Evolutionary conservation across 345 rosid genomes (phyloP), one percentile per base, ranked within the genome.

Genomic region (Syzygium oleosum): DNA sequence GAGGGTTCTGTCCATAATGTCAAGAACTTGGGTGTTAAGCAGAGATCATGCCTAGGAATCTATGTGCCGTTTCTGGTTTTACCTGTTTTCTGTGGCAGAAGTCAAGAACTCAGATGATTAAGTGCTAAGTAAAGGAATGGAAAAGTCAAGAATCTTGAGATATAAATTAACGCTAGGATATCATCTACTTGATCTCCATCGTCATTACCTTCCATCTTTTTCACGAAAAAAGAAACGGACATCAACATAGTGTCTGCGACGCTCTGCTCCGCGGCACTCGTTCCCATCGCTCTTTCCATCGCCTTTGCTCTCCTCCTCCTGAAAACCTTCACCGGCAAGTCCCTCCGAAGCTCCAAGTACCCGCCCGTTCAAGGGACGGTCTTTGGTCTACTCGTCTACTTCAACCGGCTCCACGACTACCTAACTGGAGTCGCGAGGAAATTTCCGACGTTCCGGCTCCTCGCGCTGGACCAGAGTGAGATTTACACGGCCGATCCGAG

Each of bases 341-440:
- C 95, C 11, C 90, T 92, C 88, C 80, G 61, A 53, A 77, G 89
- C 88, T 91, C 93, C 0, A 49, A 88, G 6, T 93, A 95, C 46
- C 61, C 94, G 8, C 99, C 99, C 0, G 93, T 95, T 7, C 85
- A 91, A 13, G 94, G 96, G 80, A 94, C 93, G 4, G 85, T 94
- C 46, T 96, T 93, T 59, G 38, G 80, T 55, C 93, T 85, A 86
- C 86, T 91, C 83, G 84, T 93, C 46, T 89, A 93, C 91, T 89
- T 92, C 84, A 85, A 92, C 86, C 51, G 85, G 6, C 88, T 97
- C 34, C 93, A 94, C 61, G 97, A 96, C 88, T 52, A 94, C 91
- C 96, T 91, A 61, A 89, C 92, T 31, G 87, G 93, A 85, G 59
- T 88, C 2, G 96, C 93, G 49, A 92, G 54, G n/a, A 89, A 27